phyloP scores from a whole-genome alignment of 2,329 filamentous ascomycete species.

The Tricladium varicosporioides region DNA sequence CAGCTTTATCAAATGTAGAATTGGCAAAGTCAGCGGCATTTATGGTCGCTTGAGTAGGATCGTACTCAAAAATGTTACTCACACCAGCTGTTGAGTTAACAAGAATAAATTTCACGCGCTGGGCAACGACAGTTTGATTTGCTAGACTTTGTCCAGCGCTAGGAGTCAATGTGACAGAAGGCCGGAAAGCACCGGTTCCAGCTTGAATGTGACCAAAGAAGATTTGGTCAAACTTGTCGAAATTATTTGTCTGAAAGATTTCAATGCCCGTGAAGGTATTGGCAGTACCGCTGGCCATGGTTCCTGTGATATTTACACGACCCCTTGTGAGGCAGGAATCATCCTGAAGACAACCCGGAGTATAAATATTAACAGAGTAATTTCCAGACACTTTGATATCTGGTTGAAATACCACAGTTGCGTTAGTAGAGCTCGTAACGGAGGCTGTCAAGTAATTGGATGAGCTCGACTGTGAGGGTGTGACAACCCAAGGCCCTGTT shows the following conservation, averaged over 20 bases:
- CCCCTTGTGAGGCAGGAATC: conserved; percentile 74
- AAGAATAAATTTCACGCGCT: conserved; percentile 76
- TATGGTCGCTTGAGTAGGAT: conserved; percentile 60
- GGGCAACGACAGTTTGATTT: conserved; percentile 80
- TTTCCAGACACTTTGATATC: conserved; percentile 87
- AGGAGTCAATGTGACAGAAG: conserved; percentile 75
- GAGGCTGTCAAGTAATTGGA: conserved; percentile 75
- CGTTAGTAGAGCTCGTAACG: conserved; percentile 56
- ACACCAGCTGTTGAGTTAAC: conserved; percentile 74
- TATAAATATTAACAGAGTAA: conserved; percentile 89
- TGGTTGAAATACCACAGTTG: conserved; percentile 75
- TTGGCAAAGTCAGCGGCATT: conserved; percentile 61
- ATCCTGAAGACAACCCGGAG: conserved; percentile 84
- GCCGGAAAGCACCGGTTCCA: conserved; percentile 69
- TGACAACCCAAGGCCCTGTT: conserved; percentile 72
- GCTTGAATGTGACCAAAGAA: conserved; percentile 84
- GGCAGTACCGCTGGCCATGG: conserved; percentile 54
- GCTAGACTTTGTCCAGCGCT: conserved; percentile 58
- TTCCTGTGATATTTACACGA: conserved; percentile 76
- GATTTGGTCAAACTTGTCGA: conserved; percentile 93
- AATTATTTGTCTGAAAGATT: conserved; percentile 89
- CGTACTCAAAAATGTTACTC: conserved; percentile 88
- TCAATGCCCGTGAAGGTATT: conserved; percentile 49
- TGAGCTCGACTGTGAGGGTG: conserved; percentile 65
- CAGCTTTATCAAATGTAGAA: conserved; percentile 76